Base-by-base conservation (phyloP, 2,329 filamentous ascomycete genomes). In the Chrysosphaeria jannelii region DNA sequence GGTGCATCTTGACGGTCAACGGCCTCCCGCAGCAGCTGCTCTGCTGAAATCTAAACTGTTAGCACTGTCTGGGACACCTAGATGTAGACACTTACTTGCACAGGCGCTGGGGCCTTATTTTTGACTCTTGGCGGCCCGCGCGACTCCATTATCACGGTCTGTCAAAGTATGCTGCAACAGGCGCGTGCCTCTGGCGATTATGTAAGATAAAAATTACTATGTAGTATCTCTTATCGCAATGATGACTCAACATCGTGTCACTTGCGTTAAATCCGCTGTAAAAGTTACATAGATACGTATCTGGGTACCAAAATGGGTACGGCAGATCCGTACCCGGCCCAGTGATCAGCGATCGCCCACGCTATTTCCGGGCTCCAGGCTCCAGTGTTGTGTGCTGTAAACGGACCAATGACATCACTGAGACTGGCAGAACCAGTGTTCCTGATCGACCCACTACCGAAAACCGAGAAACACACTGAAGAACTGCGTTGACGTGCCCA, bases 41-140 rank as follows among this genome's bases (percentile, higher is more conserved):
- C 85, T 34, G 85, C 85, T 33, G 74, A 88, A 42, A 97, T 90
- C 49, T 93, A 69, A 12, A 6, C n/a, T 8, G 10, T 20, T 12
- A 4, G 10, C 16, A 12, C 6, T 22, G 5, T 14, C 9, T 13
- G 5, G 13, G 19, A 11, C 6, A 8, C 9, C 19, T 7, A 19
- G 3, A 20, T 4, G 10, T 6, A 16, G 21, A n/a, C 9, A 71
- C 26, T n/a, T 16, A 31, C 31, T 28, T 33, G 31, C 13, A 33
- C 53, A 19, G 70, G 75, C 48, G 81, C 81, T 2, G 85, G 60
- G 33, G 74, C 76, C 69, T 97, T 97, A 56, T 97, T 93, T 48
- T 93, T 93, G 54, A 97, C 85, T 59, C 78, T 58, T 8, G 85
- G 81, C 28, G 85, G 81, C 36, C 81, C 85, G 32, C 81, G 69